These are phyloP conservation scores for Metschnikowia henanensis DNA, from an alignment of 805 yeast genomes.

Conservation along the genomic window DNA sequence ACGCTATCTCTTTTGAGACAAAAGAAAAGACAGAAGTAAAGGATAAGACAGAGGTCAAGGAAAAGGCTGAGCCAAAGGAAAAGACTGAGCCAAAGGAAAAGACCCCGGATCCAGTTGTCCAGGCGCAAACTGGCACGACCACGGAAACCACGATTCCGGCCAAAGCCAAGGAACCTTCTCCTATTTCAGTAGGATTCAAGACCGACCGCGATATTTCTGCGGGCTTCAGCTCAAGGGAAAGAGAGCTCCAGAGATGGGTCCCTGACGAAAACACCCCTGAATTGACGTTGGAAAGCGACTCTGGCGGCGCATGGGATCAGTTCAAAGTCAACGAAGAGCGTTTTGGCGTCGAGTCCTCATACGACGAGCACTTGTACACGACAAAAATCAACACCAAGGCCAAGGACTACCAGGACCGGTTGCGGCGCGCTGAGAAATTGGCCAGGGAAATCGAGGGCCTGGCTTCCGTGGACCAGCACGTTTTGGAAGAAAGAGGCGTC, in stretches of 20 bases:
- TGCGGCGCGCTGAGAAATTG: constrained; percentile 69
- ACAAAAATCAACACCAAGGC: constrained; percentile 68
- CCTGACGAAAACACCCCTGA: constrained; percentile 54
- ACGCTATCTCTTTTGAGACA: too few relatives aligned
- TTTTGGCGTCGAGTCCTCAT: constrained; percentile 84
- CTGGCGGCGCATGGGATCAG: constrained; percentile 75
- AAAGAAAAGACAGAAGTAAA: too few relatives aligned
- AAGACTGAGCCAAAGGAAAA: constrained; percentile 4
- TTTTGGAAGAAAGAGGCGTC: constrained; percentile 90
- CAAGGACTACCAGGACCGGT: constrained; percentile 68
- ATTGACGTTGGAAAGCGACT: constrained; percentile 31
- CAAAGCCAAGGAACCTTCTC: background rate
- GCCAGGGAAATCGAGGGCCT: constrained; percentile 83
- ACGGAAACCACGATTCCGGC: constrained; percentile 9
- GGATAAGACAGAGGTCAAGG: too few relatives aligned
- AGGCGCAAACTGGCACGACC: constrained; percentile 6
- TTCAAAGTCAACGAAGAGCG: constrained; percentile 86
- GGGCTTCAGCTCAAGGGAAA: constrained; percentile 50
- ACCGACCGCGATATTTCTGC: constrained; percentile 84
- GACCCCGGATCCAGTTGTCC: constrained; percentile 8
- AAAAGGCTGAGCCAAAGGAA: too few relatives aligned
- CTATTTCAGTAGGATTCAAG: constrained; percentile 44
- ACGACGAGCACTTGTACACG: constrained; percentile 85
- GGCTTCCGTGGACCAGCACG: constrained; percentile 64
- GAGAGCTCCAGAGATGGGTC: constrained; percentile 82